Percentiles rank a stretch among this genome's conserved stretches.
These are phyloP conservation scores for Phaeosphaeriaceae sp. DNA, from an alignment of 2,329 filamentous ascomycete genomes.

Conservation along the genomic window DNA sequence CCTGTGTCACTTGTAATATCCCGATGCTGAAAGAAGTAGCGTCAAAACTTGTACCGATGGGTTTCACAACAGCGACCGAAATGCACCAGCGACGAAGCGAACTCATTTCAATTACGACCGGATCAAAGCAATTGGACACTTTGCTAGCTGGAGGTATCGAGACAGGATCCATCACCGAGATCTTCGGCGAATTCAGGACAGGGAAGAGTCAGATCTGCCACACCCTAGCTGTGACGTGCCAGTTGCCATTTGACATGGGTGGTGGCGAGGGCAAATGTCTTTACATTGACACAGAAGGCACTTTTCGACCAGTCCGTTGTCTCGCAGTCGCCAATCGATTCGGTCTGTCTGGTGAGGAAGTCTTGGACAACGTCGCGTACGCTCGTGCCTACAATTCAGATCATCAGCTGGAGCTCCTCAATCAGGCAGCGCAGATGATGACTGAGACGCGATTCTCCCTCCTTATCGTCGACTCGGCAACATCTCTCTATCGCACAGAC, in stretches of 20 bases:
- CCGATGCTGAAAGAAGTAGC: conserved; percentile 59
- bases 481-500: conserved; percentile 92
- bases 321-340: conserved; percentile 93
- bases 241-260: conserved; percentile 98
- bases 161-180: conserved; percentile 96
- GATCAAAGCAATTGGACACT: conserved; percentile 96
- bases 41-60: conserved; percentile 96
- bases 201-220: conserved; percentile 99
- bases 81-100: conserved; percentile 98
- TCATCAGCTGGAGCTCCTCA: conserved; percentile 92
- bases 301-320: conserved; percentile 86
- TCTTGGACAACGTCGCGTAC: conserved; percentile 97
- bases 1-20: neutral
- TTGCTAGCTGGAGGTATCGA: conserved; percentile 93
- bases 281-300: conserved; percentile 98
- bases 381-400: conserved; percentile 98
- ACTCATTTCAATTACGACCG: conserved; percentile 96
- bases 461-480: conserved; percentile 94
- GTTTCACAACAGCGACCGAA: conserved; percentile 97
- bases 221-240: conserved; percentile 97
- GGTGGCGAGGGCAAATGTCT: conserved; percentile 97
- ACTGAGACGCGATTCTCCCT: conserved; percentile 97
- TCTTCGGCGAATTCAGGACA: conserved; percentile 97
- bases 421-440: conserved; percentile 98
- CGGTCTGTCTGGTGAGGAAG: conserved; percentile 93